These are phyloP conservation scores for Heterobasidion occidentale DNA, from an alignment of 1,284 basidiomycete genomes.

Conservation along the genomic window DNA sequence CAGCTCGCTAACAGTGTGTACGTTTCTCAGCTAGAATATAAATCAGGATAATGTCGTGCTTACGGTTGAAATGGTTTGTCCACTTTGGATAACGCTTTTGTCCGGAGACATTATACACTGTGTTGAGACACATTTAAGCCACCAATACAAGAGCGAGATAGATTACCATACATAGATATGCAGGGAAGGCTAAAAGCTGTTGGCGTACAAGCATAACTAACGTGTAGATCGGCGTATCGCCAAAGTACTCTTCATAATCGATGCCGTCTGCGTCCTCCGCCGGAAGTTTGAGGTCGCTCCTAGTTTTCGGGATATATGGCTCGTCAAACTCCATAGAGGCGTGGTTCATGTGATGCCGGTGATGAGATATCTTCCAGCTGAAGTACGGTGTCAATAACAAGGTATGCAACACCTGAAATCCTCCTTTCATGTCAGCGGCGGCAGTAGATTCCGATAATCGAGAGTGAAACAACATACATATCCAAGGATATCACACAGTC, in stretches of 20 bases:
- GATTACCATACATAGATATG: slow-evolving; percentile 46
- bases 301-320: slow-evolving; percentile 51
- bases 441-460: background rate
- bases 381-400: slow-evolving; percentile 31
- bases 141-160: background rate
- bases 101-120: slow-evolving; percentile 56
- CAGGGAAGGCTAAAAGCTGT: slow-evolving; percentile 71
- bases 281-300: slow-evolving; percentile 37
- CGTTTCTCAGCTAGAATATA: background rate
- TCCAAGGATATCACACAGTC: slow-evolving; percentile 20
- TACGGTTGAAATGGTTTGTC: slow-evolving; percentile 54
- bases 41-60: slow-evolving; percentile 14
- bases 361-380: slow-evolving; percentile 32
- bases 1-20: slow-evolving; percentile 33
- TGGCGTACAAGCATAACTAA: slow-evolving; percentile 44
- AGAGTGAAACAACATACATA: slow-evolving; percentile 12
- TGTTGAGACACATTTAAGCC: too few species aligned
- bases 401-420: slow-evolving; percentile 19
- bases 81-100: slow-evolving; percentile 61
- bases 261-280: slow-evolving; percentile 17
- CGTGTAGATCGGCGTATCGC: slow-evolving; percentile 54
- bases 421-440: background rate
- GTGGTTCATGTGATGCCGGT: slow-evolving; percentile 28
- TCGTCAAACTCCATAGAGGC: slow-evolving; percentile 47
- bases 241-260: slow-evolving; percentile 48